Evolutionary conservation across 495 filamentous ascomycete genomes (phyloP).

Genomic region (Penicillium tannophilum): DNA sequence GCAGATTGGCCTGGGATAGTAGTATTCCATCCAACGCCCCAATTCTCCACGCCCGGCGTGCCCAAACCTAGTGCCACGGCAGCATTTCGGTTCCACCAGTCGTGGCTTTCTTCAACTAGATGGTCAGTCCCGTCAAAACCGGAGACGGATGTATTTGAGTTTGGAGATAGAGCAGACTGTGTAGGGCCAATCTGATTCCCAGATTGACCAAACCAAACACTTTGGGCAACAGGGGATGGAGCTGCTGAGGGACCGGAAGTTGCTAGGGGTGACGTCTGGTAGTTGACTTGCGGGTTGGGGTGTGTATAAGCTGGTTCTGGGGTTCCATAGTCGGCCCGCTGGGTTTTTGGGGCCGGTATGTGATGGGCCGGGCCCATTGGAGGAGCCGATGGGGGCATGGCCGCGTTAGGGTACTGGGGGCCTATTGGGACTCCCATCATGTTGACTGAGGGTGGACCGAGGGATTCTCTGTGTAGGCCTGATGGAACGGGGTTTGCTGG

Average conservation of each 20-base stretch:
- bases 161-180: slow-evolving; percentile 26
- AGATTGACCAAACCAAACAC: slow-evolving; percentile 31
- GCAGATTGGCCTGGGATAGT: slow-evolving; percentile 7
- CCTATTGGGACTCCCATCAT: slow-evolving; percentile 14
- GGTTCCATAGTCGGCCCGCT: slow-evolving; percentile 24
- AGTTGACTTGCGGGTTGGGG: slow-evolving; percentile 28
- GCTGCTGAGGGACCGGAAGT: slow-evolving; percentile 18
- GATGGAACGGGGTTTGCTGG: slow-evolving; percentile 13
- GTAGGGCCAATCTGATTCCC: slow-evolving; percentile 17
- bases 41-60: slow-evolving; percentile 44
- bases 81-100: slow-evolving; percentile 61
- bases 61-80: slow-evolving; percentile 39
- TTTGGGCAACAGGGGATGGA: slow-evolving; percentile 11
- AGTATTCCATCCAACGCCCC: slow-evolving; percentile 34
- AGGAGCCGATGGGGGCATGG: slow-evolving; percentile 23
- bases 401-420: slow-evolving; percentile 19
- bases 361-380: slow-evolving; percentile 26
- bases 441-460: slow-evolving; percentile 13
- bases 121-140: slow-evolving; percentile 50
- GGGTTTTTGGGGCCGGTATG: slow-evolving; percentile 23
- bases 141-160: slow-evolving; percentile 36
- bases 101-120: slow-evolving; percentile 56
- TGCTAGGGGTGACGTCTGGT: slow-evolving; percentile 21
- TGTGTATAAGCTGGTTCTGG: slow-evolving; percentile 44
- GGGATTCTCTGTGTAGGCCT: slow-evolving; percentile 17